Base-by-base conservation (phyloP, 176 grass and related monocot genomes). In the Bothriochloa decipiens region DNA sequence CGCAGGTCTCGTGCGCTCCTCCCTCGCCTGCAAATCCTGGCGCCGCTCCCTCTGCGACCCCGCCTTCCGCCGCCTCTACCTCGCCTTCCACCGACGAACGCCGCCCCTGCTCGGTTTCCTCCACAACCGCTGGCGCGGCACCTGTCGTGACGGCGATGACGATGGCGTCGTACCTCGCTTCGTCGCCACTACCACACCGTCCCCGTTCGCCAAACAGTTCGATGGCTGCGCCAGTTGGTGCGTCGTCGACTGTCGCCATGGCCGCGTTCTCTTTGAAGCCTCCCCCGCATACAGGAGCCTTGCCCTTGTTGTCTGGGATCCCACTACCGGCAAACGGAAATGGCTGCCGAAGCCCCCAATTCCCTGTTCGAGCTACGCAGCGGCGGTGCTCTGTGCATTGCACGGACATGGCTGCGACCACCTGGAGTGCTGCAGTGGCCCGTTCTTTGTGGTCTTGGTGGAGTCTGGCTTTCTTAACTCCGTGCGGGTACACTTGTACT, bases 11-110 rank as follows among this genome's bases (percentile, higher is more conserved):
- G 15, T 62, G 35, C 81, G 81, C 68, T 68, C 68, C 69, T 46
- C 68, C 39, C 81, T 83, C 37, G 81, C 73, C 11, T 83, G 69
- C 81, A 47, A 83, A 57, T 17, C 27, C 4, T 83, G 70, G 81
- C 55, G 70, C 27, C 70, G 40, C 70, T 11, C 64, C 40, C 39
- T 74, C 39, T 10, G 18, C 53, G 18, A 28, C 17, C 29, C 55
- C 55, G 55, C 17, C 39, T 83, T 83, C 81, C 81, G 27, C 69
- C 69, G 69, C 69, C 58, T 55, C 25, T 62, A 72, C 68, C 15
- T 25, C 53, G 7, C 28, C 11, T 32, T 83, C 81, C 81, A 83
- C 81, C 37, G 53, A 20, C 6, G 15, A 52, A 52, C 53, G 1
- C 53, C 69, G 16, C 81, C 68, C 26, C 13, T 83, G 81, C 69